A percentile compares a stretch with the other conserved stretches of the same genome.
These are phyloP conservation scores for Avena insularis DNA, from an alignment of 176 grass and related monocot species.

Conservation along the genomic window DNA sequence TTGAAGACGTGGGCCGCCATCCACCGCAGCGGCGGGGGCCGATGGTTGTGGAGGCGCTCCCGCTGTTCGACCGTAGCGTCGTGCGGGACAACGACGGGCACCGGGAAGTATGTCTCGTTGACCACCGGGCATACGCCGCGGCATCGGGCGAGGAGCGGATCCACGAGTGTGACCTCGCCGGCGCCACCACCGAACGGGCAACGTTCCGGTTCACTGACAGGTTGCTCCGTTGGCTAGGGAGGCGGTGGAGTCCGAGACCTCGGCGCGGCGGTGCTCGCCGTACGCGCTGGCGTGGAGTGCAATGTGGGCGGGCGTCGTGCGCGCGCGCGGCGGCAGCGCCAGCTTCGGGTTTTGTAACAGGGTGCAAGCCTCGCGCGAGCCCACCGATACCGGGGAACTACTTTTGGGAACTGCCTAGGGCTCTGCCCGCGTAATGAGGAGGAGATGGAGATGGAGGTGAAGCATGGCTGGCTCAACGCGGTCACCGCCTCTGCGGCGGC, in stretches of 20 bases:
- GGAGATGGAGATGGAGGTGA: too few relatives aligned
- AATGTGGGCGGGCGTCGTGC: slow-evolving; percentile 72
- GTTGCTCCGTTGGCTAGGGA: background rate
- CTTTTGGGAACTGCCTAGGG: slow-evolving; percentile 86
- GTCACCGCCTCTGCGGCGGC: slow-evolving; percentile 23
- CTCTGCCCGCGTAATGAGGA: slow-evolving; percentile 63
- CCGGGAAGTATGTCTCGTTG: slow-evolving; percentile 18
- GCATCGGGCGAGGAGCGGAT: background rate
- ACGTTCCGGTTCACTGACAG: slow-evolving; percentile 54
- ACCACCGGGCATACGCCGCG: slow-evolving; percentile 1
- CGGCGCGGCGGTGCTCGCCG: slow-evolving; percentile 55
- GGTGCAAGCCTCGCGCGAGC: slow-evolving; percentile 62
- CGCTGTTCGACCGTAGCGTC: slow-evolving; percentile 57
- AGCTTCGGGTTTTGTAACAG: slow-evolving; percentile 69
- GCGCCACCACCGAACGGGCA: slow-evolving; percentile 10
- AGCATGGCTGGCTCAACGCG: slow-evolving; percentile 8
- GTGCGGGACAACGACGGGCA: slow-evolving; percentile 57
- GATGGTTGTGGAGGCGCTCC: background rate
- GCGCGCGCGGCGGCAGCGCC: slow-evolving; percentile 19
- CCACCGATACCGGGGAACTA: slow-evolving; percentile 60
- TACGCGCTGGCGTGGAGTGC: slow-evolving; percentile 77
- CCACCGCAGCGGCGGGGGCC: background rate
- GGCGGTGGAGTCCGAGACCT: slow-evolving; percentile 32
- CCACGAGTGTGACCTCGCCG: slow-evolving; percentile 17
- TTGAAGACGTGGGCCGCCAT: slow-evolving; percentile 53